phyloP scores from a whole-genome alignment of 805 yeast species.

The Candida insectorum region DNA sequence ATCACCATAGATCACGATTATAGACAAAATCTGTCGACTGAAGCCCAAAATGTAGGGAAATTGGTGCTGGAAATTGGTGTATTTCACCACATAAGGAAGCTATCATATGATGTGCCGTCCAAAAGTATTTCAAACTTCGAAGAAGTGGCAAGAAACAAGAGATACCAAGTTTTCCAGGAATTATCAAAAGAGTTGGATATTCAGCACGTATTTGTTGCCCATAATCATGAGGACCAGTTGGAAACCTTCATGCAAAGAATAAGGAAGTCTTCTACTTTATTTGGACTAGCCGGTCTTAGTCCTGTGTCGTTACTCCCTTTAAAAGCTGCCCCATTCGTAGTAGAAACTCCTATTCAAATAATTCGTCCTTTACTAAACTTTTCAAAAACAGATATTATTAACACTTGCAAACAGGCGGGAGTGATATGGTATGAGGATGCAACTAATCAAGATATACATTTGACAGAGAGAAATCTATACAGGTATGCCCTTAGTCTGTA shows the following conservation, averaged over 20 bases:
- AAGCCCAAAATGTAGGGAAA: slow-evolving; percentile 43
- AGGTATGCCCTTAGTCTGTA: slow-evolving; percentile 34
- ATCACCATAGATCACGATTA: slow-evolving; percentile 66
- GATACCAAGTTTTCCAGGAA: slow-evolving; percentile 45
- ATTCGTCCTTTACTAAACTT: slow-evolving; percentile 53
- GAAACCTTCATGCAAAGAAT: slow-evolving; percentile 67
- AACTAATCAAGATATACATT: slow-evolving; percentile 51
- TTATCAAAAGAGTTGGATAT: slow-evolving; percentile 36
- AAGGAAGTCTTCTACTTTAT: slow-evolving; percentile 31
- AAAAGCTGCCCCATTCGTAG: slow-evolving; percentile 14
- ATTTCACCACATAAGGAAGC: slow-evolving; percentile 25
- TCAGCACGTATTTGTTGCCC: slow-evolving; percentile 54
- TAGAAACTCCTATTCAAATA: slow-evolving; percentile 17
- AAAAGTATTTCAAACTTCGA: slow-evolving; percentile 45
- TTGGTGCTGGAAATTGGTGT: slow-evolving; percentile 32
- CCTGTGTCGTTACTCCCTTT: slow-evolving; percentile 25
- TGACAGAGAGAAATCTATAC: slow-evolving; percentile 58
- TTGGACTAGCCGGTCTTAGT: slow-evolving; percentile 60
- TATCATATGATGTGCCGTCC: slow-evolving; percentile 25
- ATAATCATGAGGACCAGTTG: slow-evolving; percentile 66
- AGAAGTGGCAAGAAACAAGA: slow-evolving; percentile 51
- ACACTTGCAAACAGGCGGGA: slow-evolving; percentile 38
- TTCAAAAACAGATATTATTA: slow-evolving; percentile 42
- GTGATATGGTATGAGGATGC: slow-evolving; percentile 69
- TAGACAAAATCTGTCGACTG: slow-evolving; percentile 46